These are phyloP conservation scores for Ballota nigra DNA, from an alignment of 257 asterid species.

Conservation along the genomic window DNA sequence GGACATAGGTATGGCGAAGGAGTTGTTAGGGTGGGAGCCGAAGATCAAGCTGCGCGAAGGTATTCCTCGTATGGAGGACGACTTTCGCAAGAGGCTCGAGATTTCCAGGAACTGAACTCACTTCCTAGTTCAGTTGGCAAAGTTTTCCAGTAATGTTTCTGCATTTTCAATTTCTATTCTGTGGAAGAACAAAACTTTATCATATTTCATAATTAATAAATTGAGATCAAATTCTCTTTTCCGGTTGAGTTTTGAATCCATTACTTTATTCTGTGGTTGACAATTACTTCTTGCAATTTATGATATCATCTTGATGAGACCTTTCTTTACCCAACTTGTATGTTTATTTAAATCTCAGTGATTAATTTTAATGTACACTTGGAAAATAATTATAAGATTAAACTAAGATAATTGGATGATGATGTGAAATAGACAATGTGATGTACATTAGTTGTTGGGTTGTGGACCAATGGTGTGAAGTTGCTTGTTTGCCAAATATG, in stretches of 20 bases:
- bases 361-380: not conserved
- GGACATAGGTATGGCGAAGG: conserved; percentile 82
- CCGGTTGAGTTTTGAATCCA: not conserved
- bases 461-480: conserved; percentile 18
- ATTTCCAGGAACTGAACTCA: conserved; percentile 39
- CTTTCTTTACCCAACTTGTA: not conserved
- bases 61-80: conserved; percentile 95
- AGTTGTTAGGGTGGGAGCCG: conserved; percentile 89
- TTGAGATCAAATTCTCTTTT: not conserved
- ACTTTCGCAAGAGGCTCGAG: conserved; percentile 76
- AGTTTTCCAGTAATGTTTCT: not conserved
- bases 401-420: not conserved
- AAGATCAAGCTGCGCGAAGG: conserved; percentile 77
- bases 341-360: not conserved
- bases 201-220: not conserved
- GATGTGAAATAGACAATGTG: not conserved
- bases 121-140: not conserved
- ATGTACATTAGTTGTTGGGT: conserved; percentile 4
- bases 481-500: not conserved
- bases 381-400: no score
- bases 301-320: not conserved
- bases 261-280: conserved; percentile 27
- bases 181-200: not conserved
- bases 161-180: not conserved
- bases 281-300: conserved; percentile 7